Conservation (phyloP, 495 filamentous ascomycete species). For the Staphylotrichum longicolle region DNA sequence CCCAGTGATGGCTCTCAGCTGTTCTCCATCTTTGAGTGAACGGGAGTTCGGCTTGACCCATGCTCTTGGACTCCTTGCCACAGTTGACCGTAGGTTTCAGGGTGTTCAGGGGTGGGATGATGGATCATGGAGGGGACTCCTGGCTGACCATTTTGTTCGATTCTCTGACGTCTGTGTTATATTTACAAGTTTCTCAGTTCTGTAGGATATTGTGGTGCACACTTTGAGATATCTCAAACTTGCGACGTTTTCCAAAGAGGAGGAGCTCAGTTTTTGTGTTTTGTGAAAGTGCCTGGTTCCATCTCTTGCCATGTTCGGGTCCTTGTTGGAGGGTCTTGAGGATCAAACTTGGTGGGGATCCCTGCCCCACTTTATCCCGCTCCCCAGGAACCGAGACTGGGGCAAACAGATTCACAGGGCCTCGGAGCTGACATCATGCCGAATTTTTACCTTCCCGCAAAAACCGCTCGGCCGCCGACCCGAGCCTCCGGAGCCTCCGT, state of each 20-base stretch:
- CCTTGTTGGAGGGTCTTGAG: too few relatives aligned
- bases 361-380: conserved; percentile 10
- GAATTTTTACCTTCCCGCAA: conserved; percentile 34
- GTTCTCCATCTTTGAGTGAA: conserved; percentile 45
- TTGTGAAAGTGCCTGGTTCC: too few relatives aligned
- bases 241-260: too few relatives aligned
- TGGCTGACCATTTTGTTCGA: neutral
- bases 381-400: neutral
- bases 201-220: neutral
- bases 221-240: too few relatives aligned
- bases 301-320: too few relatives aligned
- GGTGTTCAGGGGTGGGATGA: neutral
- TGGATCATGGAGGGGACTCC: neutral
- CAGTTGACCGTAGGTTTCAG: neutral
- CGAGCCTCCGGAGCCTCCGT: neutral
- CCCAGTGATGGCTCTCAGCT: conserved; percentile 42
- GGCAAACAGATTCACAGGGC: neutral
- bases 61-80: neutral
- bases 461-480: conserved; percentile 22
- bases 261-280: too few relatives aligned
- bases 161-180: neutral
- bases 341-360: too few relatives aligned
- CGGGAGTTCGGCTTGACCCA: neutral
- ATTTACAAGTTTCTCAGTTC: neutral
- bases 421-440: conserved; percentile 44